These are phyloP conservation scores for Escallonia rubra DNA, from an alignment of 129 eudicot genomes.

Conservation along the genomic window DNA sequence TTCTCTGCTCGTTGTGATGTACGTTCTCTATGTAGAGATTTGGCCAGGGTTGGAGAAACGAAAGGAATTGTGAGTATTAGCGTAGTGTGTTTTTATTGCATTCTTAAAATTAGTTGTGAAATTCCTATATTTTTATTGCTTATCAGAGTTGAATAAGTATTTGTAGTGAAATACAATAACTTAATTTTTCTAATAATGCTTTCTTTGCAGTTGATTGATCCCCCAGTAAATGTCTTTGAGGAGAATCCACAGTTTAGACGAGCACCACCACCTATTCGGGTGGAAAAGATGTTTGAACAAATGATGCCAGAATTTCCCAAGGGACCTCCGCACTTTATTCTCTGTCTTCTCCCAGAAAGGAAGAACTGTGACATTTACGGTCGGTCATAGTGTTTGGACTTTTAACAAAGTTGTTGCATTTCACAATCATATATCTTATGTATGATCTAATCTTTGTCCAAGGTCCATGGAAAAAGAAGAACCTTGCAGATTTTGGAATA, in stretches of 20 bases:
- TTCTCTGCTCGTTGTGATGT: conserved; percentile 57
- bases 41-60: conserved; percentile 38
- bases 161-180: too few relatives aligned
- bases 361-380: conserved; percentile 80
- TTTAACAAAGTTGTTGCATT: background rate
- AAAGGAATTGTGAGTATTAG: conserved; percentile 41
- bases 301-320: conserved; percentile 51
- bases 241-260: conserved; percentile 66
- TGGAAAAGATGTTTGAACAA: conserved; percentile 79
- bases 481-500: conserved; percentile 62
- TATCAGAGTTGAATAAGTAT: background rate
- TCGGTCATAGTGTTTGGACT: conserved; percentile 11
- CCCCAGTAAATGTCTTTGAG: conserved; percentile 50
- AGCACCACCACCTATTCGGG: conserved; percentile 67
- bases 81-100: background rate
- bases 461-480: conserved; percentile 75
- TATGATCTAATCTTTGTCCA: conserved; percentile 2
- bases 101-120: background rate
- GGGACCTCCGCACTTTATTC: conserved; percentile 67
- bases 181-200: background rate
- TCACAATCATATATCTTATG: background rate
- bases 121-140: background rate
- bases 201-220: conserved; percentile 31
- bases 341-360: conserved; percentile 76
- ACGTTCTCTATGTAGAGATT: conserved; percentile 21